Evolutionary conservation across 495 filamentous ascomycete species (phyloP).

Genomic region (Aspergillus haitiensis): DNA sequence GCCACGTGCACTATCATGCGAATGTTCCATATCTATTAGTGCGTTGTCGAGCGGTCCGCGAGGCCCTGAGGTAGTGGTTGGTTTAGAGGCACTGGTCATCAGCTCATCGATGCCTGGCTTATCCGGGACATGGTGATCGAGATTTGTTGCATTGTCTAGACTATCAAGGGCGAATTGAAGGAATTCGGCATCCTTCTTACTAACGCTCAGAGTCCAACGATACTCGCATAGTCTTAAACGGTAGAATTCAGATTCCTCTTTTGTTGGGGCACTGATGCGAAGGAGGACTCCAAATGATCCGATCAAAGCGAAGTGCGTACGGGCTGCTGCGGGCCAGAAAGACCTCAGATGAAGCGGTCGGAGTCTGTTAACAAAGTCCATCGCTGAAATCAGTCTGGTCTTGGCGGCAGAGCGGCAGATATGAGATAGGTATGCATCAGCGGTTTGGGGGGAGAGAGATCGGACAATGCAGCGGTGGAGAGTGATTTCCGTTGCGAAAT

Average conservation of each 20-base stretch:
- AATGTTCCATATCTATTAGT: constrained; percentile 20
- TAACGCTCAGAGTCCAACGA: constrained; percentile 88
- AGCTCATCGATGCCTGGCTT: constrained; percentile 53
- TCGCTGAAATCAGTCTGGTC: constrained; percentile 56
- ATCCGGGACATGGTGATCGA: constrained; percentile 49
- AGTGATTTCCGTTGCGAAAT: constrained; percentile 63
- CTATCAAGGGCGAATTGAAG: constrained; percentile 52
- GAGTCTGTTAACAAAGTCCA: constrained; percentile 60
- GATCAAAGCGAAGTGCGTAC: constrained; percentile 56
- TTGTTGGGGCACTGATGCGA: constrained; percentile 79
- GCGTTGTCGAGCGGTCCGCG: constrained; percentile 23
- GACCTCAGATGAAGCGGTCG: constrained; percentile 53
- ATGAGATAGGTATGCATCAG: constrained; percentile 67
- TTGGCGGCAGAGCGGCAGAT: constrained; percentile 88
- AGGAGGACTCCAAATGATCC: constrained; percentile 65
- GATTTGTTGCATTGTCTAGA: constrained; percentile 46
- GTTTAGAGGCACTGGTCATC: constrained; percentile 43
- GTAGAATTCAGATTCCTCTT: constrained; percentile 97
- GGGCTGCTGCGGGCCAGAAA: constrained; percentile 56
- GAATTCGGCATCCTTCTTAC: constrained; percentile 76
- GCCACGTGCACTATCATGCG: constrained; percentile 13
- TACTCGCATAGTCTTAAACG: constrained; percentile 81
- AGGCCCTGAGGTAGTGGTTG: constrained; percentile 17
- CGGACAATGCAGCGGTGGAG: constrained; percentile 61
- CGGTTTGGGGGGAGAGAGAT: constrained; percentile 44